Base-by-base conservation (phyloP, 2,329 filamentous ascomycete genomes). In the Ceratocystis alfenasii region DNA sequence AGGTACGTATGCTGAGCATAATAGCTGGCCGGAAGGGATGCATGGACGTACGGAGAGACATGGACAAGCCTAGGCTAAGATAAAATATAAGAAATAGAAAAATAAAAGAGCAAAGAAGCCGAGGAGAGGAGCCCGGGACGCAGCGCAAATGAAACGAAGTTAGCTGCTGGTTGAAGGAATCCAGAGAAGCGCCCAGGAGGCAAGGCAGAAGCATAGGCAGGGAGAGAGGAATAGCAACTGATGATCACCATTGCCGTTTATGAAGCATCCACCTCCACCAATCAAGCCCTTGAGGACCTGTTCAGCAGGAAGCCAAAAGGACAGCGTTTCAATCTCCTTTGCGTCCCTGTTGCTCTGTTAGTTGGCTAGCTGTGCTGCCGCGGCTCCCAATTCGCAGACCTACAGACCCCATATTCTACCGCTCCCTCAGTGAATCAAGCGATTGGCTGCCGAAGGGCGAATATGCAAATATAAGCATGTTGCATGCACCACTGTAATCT, bases 11-110 rank as follows among this genome's bases (percentile, higher is more conserved):
- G 30, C 15, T 57, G n/a, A 57, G 53, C 10, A 57, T 57, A 33
- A 17, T 10, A 5, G 53, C 10, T 12, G 53, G 22, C 22, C 30
- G 53, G 53, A 57, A 41, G 53, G 28, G 22, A 57, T 30, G 53
- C 17, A 30, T 57, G 53, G 53, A 57, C 25, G 53, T 57, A 57
- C 22, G 53, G 53, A 57, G 53, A 57, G 53, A 57, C 53, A 57
- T 20, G 17, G 20, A n/a, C 28, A 30, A 15, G 59, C 30, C 59
- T 20, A 17, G 41, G n/a, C 59, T 33, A 61, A 12, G 1, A 41
- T 15, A 41, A 41, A 41, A 41, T 1, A 41, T 3, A 41, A 41
- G 36, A 41, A 41, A 41, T 41, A 15, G 36, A 41, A 41, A 12
- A 12, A 41, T 4, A 22, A 22, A 41, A 41, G 15, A 3, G 36